Evolutionary conservation across 1,284 basidiomycete genomes (phyloP).

Genomic region (Phenoliferia sp.): DNA sequence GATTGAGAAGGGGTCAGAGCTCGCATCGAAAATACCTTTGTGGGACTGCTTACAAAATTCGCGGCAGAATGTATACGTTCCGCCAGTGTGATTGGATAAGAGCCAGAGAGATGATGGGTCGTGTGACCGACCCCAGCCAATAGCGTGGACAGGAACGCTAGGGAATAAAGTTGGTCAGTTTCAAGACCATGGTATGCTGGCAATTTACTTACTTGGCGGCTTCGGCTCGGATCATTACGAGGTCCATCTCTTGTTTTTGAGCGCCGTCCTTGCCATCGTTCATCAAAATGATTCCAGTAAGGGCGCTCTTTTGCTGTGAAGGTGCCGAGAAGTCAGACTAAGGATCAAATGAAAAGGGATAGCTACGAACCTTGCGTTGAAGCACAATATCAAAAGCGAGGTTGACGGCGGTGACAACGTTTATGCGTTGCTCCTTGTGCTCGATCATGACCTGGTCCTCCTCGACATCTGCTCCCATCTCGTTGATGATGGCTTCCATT

Average conservation of each 20-base stretch:
- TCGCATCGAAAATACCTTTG: neutral
- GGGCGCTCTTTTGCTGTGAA: conserved; percentile 63
- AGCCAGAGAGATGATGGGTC: conserved; percentile 98
- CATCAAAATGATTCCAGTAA: conserved; percentile 85
- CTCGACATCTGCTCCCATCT: conserved; percentile 50
- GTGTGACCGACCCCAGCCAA: conserved; percentile 93
- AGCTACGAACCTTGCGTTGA: conserved; percentile 61
- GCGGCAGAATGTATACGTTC: conserved; percentile 94
- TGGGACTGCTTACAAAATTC: conserved; percentile 59
- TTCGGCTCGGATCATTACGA: conserved; percentile 90
- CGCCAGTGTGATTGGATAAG: conserved; percentile 92
- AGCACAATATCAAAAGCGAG: conserved; percentile 80
- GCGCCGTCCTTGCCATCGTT: conserved; percentile 87
- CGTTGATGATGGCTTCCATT: conserved; percentile 70
- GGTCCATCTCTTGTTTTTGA: conserved; percentile 95
- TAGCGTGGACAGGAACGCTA: conserved; percentile 84
- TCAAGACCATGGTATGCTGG: too few relatives aligned
- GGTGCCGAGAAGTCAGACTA: neutral
- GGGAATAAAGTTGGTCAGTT: neutral
- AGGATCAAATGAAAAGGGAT: neutral
- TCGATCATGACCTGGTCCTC: conserved; percentile 58
- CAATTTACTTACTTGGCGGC: conserved; percentile 77
- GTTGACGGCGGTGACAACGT: conserved; percentile 93
- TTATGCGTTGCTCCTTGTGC: conserved; percentile 80
- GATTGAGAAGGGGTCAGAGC: neutral